Base-by-base conservation (phyloP, 345 rosid species). In the Bretschneidera sinensis region DNA sequence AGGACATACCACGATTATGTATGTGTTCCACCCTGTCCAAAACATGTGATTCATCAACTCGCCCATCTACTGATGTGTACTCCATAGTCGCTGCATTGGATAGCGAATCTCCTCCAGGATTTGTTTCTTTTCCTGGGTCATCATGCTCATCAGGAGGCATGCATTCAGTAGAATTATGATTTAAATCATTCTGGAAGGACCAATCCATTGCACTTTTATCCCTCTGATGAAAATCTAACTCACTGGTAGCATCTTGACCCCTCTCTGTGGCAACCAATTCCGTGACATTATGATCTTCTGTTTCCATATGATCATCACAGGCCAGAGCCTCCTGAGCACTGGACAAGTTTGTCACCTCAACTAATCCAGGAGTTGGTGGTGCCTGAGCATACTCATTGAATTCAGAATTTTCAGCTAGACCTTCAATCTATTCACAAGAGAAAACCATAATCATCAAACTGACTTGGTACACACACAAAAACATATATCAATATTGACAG, bases 361-460 rank as follows among this genome's bases (percentile, higher is more conserved):
- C 79, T 70, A 91, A 72, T 65, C 92, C 95, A 68, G 99, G 97
- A 64, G 99, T 91, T 57, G 83, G 77, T 54, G 95, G 95, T 72
- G 96, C 99, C 74, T 91, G 87, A 17, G 95, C 94, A 74, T 81
- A 83, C 68, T 83, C 98, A 5, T 55, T 13, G 52, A 60, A 59
- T 69, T 86, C 92, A 71, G 82, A 74, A 74, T 63, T 57, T 70
- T 72, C 66, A 58, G 39, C 66, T 45, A 62, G 69, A 71, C 57
- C 81, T 69, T 72, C 88, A 66, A 69, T 70, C 97, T 91, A 79
- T 52, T 63, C 28, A 69, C 55, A 64, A 75, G 51, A 56, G 61
- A 60, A 62, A 55, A 48, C 47, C 53, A 18, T 20, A 48, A 55
- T 65, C 28, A 43, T 65, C 53, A 59, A 55, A 17, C 34, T 24